A percentile compares a stretch with the other conserved stretches of the same genome.
Evolutionary conservation across 257 asterid genomes (phyloP).

Genomic region (Przewalskia tangutica): DNA sequence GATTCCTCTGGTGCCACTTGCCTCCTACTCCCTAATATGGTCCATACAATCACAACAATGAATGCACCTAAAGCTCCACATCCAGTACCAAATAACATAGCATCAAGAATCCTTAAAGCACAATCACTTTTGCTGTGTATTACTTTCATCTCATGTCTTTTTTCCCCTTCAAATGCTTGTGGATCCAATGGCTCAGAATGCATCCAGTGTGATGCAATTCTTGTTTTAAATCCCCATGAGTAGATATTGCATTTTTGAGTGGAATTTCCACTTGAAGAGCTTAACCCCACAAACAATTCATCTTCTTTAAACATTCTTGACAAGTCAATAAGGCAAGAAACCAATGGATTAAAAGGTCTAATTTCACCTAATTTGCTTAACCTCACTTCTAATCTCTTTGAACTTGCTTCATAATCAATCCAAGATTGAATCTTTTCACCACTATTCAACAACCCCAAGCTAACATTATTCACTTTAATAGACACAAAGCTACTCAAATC

Average conservation of each 20-base stretch:
- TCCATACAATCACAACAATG: slow-evolving; percentile 48
- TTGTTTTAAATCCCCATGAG: slow-evolving; percentile 51
- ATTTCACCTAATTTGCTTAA: slow-evolving; percentile 32
- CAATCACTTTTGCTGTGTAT: slow-evolving; percentile 44
- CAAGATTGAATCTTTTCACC: slow-evolving; percentile 70
- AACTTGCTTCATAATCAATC: slow-evolving; percentile 80
- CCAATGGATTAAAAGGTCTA: slow-evolving; percentile 47
- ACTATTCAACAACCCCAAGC: slow-evolving; percentile 48
- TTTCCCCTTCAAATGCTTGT: slow-evolving; percentile 16
- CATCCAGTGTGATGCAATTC: slow-evolving; percentile 55
- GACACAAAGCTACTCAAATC: slow-evolving; percentile 50
- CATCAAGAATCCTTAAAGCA: slow-evolving; percentile 40
- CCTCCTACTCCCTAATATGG: slow-evolving; percentile 43
- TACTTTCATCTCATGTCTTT: neutral
- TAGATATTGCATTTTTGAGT: slow-evolving; percentile 38
- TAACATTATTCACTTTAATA: slow-evolving; percentile 50
- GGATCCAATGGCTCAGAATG: slow-evolving; percentile 91
- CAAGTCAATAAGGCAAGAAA: slow-evolving; percentile 49
- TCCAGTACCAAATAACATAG: slow-evolving; percentile 53
- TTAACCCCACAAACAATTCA: slow-evolving; percentile 52
- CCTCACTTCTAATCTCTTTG: slow-evolving; percentile 61
- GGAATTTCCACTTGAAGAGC: slow-evolving; percentile 55
- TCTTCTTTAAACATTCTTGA: slow-evolving; percentile 46
- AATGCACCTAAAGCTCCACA: slow-evolving; percentile 77
- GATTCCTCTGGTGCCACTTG: slow-evolving; percentile 72